Base-by-base conservation (phyloP, 192 early-diverging fungal species). In the Paraglomus occultum region DNA sequence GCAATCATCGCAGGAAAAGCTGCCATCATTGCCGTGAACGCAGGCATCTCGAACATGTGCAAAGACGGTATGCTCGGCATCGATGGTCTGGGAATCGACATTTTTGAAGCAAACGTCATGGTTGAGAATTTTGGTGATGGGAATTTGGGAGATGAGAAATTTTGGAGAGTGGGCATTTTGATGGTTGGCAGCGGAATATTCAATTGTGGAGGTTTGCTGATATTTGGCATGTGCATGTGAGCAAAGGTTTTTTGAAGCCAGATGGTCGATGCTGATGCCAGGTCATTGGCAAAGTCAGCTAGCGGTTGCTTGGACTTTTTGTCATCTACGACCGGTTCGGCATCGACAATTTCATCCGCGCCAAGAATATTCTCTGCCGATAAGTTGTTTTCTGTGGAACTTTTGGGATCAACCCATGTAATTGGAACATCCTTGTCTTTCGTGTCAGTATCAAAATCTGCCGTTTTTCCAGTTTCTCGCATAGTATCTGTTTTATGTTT, bases 201-300 rank as follows among this genome's bases (percentile, higher is more conserved):
- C 15, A 68, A 55, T 7, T 53, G 66, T 7, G 67, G 23, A 2
- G 67, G 67, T 31, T 70, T 70, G 55, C 67, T 38, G 23, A 70
- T 52, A 55, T 42, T 70, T 70, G 67, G 67, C 67, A 76, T 75
- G 45, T 80, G 75, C 20, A 80, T 20, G 42, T 80, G 79, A 8
- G 63, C 60, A 57, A 80, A 64, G 1, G 79, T 77, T 72, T 77
- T 80, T 63, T 77, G 79, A 8, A 80, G 54, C 79, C 79, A 80
- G 64, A 77, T 77, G 15, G 75, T 62, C 1, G 67, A 70, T 20
- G 68, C 59, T 5, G 71, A 61, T 18, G 70, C 72, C 0, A 68
- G 40, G 44, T 80, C 78, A 39, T 75, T 80, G 6, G 75, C 49
- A 23, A 77, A 71, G 8, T 72, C 64, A 12, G 64, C 18, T 2